Conservation (phyloP, 805 yeast species). For the Metschnikowia corniflorae region DNA sequence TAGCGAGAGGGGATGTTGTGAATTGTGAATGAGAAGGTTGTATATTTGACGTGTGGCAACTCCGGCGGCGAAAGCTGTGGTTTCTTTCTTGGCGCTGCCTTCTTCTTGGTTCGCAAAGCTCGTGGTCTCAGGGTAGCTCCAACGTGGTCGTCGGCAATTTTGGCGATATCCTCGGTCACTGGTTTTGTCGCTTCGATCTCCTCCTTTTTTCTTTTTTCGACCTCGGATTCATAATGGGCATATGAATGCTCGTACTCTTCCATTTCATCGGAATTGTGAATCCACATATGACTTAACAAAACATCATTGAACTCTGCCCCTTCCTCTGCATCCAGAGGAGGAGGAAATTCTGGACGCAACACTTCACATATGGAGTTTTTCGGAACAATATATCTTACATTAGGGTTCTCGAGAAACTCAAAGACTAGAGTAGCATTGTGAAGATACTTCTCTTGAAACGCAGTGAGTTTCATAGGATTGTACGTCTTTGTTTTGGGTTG, state of each 20-base stretch:
- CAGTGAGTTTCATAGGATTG: conserved; percentile 60
- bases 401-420: conserved; percentile 79
- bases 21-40: conserved; percentile 65
- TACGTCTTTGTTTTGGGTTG: conserved; percentile 16
- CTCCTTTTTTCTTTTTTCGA: conserved; percentile 26
- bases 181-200: conserved; percentile 24
- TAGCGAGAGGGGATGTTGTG: conserved; percentile 63
- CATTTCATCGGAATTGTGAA: conserved; percentile 49
- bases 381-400: conserved; percentile 72
- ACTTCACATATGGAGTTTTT: conserved; percentile 72
- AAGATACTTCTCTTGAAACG: conserved; percentile 71
- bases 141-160: conserved; percentile 8
- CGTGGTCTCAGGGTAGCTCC: conserved; percentile 9
- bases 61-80: conserved; percentile 24
- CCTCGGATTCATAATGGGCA: conserved; percentile 26
- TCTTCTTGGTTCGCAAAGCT: conserved; percentile 14
- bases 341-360: conserved; percentile 21
- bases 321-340: conserved; percentile 22
- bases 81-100: conserved; percentile 15
- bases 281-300: conserved; percentile 45
- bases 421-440: conserved; percentile 71
- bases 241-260: conserved; percentile 41
- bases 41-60: conserved; percentile 46
- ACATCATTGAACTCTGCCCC: conserved; percentile 32
- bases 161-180: conserved; percentile 14